These are phyloP conservation scores for Lanmaoa rubissima DNA, from an alignment of 768 basidiomycete genomes.

Conservation along the genomic window DNA sequence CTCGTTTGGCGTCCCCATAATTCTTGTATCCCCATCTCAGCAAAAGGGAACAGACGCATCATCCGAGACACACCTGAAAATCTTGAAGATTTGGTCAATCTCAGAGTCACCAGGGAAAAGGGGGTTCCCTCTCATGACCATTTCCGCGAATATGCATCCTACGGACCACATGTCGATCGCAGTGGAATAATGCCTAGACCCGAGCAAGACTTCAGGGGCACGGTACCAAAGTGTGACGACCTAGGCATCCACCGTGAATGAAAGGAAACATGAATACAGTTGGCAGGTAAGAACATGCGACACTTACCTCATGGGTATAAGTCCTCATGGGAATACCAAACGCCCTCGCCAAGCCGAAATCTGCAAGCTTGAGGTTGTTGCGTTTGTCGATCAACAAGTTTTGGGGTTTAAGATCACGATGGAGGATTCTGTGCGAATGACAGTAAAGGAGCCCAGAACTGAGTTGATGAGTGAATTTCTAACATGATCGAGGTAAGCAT, in stretches of 20 bases:
- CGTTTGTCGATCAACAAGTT: conserved; percentile 89
- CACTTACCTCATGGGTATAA: conserved; percentile 93
- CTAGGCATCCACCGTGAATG: conserved; percentile 40
- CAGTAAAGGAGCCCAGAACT: conserved; percentile 90
- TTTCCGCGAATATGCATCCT: conserved; percentile 97
- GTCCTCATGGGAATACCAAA: conserved; percentile 98
- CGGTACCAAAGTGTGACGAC: conserved; percentile 99
- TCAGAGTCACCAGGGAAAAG: conserved; percentile 99
- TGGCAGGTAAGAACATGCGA: conserved; percentile 1
- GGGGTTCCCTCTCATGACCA: conserved; percentile 89
- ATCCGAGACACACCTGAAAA: conserved; percentile 70
- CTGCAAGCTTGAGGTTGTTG: conserved; percentile 92
- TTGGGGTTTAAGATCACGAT: conserved; percentile 95
- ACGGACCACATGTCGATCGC: conserved; percentile 99
- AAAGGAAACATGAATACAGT: background rate
- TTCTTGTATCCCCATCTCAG: conserved; percentile 44
- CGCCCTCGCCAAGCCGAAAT: conserved; percentile 94
- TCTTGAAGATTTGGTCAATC: conserved; percentile 99
- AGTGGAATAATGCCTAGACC: conserved; percentile 94
- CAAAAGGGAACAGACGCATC: background rate
- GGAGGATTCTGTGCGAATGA: conserved; percentile 94
- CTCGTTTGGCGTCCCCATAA: conserved; percentile 93
- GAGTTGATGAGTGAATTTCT: conserved; percentile 98
- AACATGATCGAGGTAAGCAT: conserved; percentile 17
- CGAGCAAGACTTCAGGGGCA: conserved; percentile 94